These are phyloP conservation scores for Blastocystis sp. DNA, from an alignment of 352 stramenopile species.

Conservation along the genomic window DNA sequence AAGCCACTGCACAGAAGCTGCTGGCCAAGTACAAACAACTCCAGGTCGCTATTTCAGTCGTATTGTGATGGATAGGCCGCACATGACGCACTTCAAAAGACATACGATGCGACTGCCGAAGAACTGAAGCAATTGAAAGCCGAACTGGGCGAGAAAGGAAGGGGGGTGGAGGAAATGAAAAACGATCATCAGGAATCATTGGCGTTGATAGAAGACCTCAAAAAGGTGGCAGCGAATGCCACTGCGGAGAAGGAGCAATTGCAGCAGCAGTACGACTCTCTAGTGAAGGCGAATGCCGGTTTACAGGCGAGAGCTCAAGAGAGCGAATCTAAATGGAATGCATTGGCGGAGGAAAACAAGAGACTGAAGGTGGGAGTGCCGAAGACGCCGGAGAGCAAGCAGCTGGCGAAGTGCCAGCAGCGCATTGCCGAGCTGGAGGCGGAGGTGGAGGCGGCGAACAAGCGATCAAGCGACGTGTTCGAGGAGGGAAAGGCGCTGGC, in stretches of 20 bases:
- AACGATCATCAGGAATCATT: background rate
- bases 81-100: conserved; percentile 46
- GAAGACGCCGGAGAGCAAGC: background rate
- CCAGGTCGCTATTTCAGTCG: background rate
- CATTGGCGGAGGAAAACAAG: conserved; percentile 10
- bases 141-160: background rate
- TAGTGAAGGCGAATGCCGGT: background rate
- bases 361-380: background rate
- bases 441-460: conserved; percentile 54
- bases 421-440: conserved; percentile 43
- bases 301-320: background rate
- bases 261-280: background rate
- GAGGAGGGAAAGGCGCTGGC: conserved; percentile 57
- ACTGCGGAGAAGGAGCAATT: conserved; percentile 1
- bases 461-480: conserved; percentile 34
- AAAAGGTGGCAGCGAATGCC: background rate
- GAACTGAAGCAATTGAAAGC: conserved; percentile 1
- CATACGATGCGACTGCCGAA: background rate
- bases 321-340: background rate
- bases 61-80: conserved; percentile 23
- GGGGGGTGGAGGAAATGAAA: background rate
- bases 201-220: conserved; percentile 34
- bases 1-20: conserved; percentile 60
- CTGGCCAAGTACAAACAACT: conserved; percentile 61
- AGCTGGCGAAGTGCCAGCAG: conserved; percentile 25